Evolutionary conservation across 148 eudicot species (phyloP).

Genomic region (Oxyria digyna): DNA sequence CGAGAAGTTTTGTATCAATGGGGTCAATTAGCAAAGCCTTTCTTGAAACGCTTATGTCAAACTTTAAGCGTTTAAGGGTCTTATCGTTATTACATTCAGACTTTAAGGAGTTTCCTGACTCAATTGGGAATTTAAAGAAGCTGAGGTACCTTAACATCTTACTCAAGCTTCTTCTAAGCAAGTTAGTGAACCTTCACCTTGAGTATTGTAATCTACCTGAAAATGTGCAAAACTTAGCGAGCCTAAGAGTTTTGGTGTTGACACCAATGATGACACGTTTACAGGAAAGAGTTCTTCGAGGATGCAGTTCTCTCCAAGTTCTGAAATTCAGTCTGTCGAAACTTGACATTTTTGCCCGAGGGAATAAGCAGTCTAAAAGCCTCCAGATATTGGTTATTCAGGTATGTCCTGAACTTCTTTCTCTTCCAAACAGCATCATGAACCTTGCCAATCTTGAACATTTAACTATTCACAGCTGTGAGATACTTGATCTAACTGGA

Average conservation of each 20-base stretch:
- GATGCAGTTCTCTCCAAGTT: constrained; percentile 2
- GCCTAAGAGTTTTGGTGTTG: background rate
- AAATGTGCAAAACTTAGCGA: background rate
- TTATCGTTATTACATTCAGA: background rate
- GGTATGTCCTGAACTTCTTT: background rate
- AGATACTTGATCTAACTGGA: background rate
- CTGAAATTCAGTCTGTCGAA: background rate
- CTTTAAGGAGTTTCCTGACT: constrained; percentile 4
- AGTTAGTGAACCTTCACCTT: constrained; percentile 5
- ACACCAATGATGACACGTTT: background rate
- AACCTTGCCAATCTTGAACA: constrained; percentile 1
- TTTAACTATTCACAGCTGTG: background rate
- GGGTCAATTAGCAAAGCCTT: background rate
- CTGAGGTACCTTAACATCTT: no score
- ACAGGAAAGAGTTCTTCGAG: background rate
- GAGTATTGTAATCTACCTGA: background rate
- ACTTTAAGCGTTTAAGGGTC: constrained; percentile 11
- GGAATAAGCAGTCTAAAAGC: background rate
- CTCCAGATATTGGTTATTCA: background rate
- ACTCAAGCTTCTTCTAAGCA: background rate
- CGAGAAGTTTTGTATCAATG: background rate
- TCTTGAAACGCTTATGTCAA: background rate
- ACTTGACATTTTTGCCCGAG: background rate
- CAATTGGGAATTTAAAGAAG: constrained; percentile 15
- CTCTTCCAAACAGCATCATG: constrained; percentile 1